phyloP scores from a whole-genome alignment of 78 protist species.

The Tieghemostelium lacteum region DNA sequence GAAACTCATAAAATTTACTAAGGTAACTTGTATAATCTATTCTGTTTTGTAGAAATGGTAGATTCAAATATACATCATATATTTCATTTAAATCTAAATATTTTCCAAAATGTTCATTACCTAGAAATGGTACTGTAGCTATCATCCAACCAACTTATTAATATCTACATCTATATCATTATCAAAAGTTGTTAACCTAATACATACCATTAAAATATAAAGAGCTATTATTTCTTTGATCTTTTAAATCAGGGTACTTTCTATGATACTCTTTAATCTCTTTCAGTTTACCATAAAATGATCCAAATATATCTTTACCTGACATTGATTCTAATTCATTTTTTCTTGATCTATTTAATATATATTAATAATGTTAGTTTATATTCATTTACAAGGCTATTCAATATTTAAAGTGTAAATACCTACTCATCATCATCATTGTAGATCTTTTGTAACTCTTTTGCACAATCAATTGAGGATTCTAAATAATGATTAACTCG shows the following conservation, averaged over 20 bases:
- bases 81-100: constrained; percentile 75
- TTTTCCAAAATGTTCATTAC: constrained; percentile 78
- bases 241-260: constrained; percentile 19
- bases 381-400: neutral
- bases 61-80: constrained; percentile 53
- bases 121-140: constrained; percentile 74
- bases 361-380: neutral
- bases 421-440: constrained; percentile 77
- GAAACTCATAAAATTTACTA: constrained; percentile 29
- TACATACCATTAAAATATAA: constrained; percentile 49
- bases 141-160: neutral
- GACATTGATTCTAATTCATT: constrained; percentile 35
- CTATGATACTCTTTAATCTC: constrained; percentile 81
- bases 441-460: constrained; percentile 56
- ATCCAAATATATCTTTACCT: constrained; percentile 54
- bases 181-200: neutral
- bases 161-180: neutral
- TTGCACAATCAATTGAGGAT: constrained; percentile 38
- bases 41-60: constrained; percentile 10
- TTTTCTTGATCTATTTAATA: constrained; percentile 21
- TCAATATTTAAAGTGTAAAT: neutral
- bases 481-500: constrained; percentile 72
- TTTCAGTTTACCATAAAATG: constrained; percentile 77
- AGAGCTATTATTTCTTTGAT: constrained; percentile 6
- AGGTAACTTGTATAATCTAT: constrained; percentile 61